Base-by-base conservation (phyloP, 768 basidiomycete species). In the Lepiota venenata region DNA sequence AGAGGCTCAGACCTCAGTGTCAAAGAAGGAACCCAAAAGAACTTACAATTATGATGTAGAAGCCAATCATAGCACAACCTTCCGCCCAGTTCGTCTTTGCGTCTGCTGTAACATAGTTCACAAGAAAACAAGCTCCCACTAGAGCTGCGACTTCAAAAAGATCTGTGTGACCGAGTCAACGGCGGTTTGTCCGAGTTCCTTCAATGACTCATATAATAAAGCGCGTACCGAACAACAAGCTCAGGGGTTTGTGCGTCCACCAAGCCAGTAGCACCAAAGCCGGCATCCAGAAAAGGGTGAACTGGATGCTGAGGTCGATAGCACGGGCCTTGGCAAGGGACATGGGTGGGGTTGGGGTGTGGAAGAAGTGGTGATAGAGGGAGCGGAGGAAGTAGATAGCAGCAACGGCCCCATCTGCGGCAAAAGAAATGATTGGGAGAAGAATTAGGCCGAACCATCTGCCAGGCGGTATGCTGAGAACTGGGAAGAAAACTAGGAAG, bases 31-130 rank as follows among this genome's bases (percentile, higher is more conserved):
- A 37, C 15, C 4, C 12, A 20, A 25, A 37, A 21, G 22, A 1
- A 66, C 71, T 56, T 50, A 77, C 86, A 52, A 85, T 84, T 79
- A 88, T 85, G 47, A 75, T 44, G 63, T 88, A 89, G 66, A 88
- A 87, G 22, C 79, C 63, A 22, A 88, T 71, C 77, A 90, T 78
- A 16, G 82, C 76, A 41, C 76, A 73, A 14, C 88, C 86, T 69
- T 89, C 87, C 1, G 78, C 81, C 86, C 87, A 90, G 61, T 90
- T 90, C 3, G 88, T 89, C 67, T 90, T 88, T 12, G 81, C 72
- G 63, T 90, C 88, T 0, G 85, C 84, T 11, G 87, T 88, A 48
- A 90, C 84, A 62, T 87, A 88, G 67, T 91, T 91, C 49, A 90
- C 88, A 45, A 90, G 69, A 71, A 90, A 88, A 62, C 83, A 85